Conservation (phyloP, 2,329 filamentous ascomycete species). For the Trichophyton simii region DNA sequence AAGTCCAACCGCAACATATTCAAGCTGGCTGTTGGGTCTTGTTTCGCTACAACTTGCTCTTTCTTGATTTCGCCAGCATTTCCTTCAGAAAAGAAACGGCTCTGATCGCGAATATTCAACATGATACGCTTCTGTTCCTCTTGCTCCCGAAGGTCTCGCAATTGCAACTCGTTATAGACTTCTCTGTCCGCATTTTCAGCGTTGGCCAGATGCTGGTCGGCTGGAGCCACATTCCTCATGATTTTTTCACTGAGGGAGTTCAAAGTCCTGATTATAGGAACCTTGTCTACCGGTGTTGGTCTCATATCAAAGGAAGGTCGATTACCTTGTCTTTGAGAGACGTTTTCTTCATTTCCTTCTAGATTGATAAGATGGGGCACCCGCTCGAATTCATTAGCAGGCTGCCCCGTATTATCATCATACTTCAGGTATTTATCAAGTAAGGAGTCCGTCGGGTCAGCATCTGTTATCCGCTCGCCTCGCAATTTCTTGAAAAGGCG, state of each 20-base stretch:
- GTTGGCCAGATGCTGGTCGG: slow-evolving; percentile 55
- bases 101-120: slow-evolving; percentile 80
- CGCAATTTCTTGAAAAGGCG: slow-evolving; percentile 81
- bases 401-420: slow-evolving; percentile 46
- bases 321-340: slow-evolving; percentile 78
- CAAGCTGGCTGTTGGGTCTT: slow-evolving; percentile 58
- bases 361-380: slow-evolving; percentile 86
- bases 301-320: slow-evolving; percentile 83
- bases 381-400: slow-evolving; percentile 42
- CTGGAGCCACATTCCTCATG: slow-evolving; percentile 71
- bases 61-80: slow-evolving; percentile 31
- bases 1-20: slow-evolving; percentile 53
- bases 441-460: slow-evolving; percentile 61
- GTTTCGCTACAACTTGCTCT: slow-evolving; percentile 51
- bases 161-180: slow-evolving; percentile 59
- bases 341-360: slow-evolving; percentile 88
- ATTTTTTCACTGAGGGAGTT: slow-evolving; percentile 90
- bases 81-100: slow-evolving; percentile 57
- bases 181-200: slow-evolving; percentile 58
- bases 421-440: slow-evolving; percentile 76
- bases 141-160: slow-evolving; percentile 69
- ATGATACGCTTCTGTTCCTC: slow-evolving; percentile 64
- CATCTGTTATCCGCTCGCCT: slow-evolving; percentile 71
- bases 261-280: slow-evolving; percentile 76
- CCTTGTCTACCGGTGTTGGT: slow-evolving; percentile 57